Percentiles rank a stretch among this genome's conserved stretches.
phyloP scores from a whole-genome alignment of 2,329 filamentous ascomycete genomes.

The Leptodontidium sp. region DNA sequence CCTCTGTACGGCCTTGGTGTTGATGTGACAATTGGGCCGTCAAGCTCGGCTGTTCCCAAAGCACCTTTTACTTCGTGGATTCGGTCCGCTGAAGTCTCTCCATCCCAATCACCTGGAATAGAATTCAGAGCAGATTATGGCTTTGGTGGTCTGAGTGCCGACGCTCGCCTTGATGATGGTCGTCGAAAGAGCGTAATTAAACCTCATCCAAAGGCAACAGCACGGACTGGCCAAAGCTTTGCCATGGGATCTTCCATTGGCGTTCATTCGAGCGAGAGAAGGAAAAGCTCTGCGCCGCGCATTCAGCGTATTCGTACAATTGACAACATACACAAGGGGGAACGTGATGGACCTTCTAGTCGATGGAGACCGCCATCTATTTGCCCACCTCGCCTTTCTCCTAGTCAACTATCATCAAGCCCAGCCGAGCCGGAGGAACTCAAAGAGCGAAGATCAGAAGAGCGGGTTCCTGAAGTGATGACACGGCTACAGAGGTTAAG shows the following conservation, averaged over 20 bases:
- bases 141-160: constrained; percentile 8
- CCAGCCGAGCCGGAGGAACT: constrained; percentile 15
- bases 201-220: constrained; percentile 33
- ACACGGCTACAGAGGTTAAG: constrained; percentile 16
- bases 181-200: constrained; percentile 32
- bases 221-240: constrained; percentile 29
- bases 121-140: constrained; percentile 12
- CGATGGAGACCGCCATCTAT: constrained; percentile 34
- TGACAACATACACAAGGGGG: constrained; percentile 36
- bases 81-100: constrained; percentile 9
- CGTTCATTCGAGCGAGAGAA: constrained; percentile 27
- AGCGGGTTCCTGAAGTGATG: constrained; percentile 16
- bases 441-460: constrained; percentile 1
- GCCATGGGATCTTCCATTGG: constrained; percentile 38
- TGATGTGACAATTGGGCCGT: constrained; percentile 33
- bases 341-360: constrained; percentile 19
- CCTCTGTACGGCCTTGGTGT: constrained; percentile 39
- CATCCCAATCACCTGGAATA: constrained; percentile 13
- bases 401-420: constrained; percentile 24
- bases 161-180: neutral
- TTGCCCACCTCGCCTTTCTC: constrained; percentile 32
- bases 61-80: constrained; percentile 11
- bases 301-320: constrained; percentile 34
- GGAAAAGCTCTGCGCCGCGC: constrained; percentile 28
- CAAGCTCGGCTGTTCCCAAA: constrained; percentile 18